Conservation (phyloP, 768 basidiomycete species). For the Kwoniella bestiolae region DNA sequence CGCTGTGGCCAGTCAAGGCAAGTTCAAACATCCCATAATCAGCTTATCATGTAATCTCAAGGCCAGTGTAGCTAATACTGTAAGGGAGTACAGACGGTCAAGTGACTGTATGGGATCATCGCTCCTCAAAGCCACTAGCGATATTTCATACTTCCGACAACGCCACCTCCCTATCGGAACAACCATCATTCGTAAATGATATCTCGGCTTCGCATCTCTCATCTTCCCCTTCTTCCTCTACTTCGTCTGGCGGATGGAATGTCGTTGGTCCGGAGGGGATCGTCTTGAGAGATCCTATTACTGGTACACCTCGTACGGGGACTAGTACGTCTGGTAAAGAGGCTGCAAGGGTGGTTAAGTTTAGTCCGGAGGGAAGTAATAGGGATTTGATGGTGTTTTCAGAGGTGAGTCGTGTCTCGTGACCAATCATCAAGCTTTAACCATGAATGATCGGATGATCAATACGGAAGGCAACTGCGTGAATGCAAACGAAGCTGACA, state of each 20-base stretch:
- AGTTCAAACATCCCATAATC: too few relatives aligned
- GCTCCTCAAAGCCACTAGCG: conserved; percentile 53
- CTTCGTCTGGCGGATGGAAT: conserved; percentile 5
- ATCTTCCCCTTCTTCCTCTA: conserved; percentile 13
- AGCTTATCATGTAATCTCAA: too few relatives aligned
- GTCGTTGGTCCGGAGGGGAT: conserved; percentile 18
- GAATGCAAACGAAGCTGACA: too few relatives aligned
- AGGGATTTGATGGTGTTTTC: conserved; percentile 86
- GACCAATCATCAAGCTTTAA: too few relatives aligned
- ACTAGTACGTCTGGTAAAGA: conserved; percentile 61
- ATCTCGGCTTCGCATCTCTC: conserved; percentile 13
- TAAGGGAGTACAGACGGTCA: too few relatives aligned
- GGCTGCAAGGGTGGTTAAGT: conserved; percentile 85
- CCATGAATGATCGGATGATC: too few relatives aligned
- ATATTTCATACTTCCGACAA: conserved; percentile 45
- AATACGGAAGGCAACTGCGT: too few relatives aligned
- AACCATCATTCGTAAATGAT: conserved; percentile 34
- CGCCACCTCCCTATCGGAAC: conserved; percentile 17
- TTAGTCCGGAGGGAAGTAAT: conserved; percentile 68
- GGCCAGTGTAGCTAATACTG: too few relatives aligned
- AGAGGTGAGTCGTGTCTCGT: conserved; percentile 65
- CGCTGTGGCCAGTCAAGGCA: conserved; percentile 56
- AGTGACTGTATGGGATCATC: conserved; percentile 57
- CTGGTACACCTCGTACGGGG: conserved; percentile 33
- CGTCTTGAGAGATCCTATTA: conserved; percentile 41